Evolutionary conservation across 2,329 filamentous ascomycete species (phyloP).

Genomic region (Fusarium sp.): DNA sequence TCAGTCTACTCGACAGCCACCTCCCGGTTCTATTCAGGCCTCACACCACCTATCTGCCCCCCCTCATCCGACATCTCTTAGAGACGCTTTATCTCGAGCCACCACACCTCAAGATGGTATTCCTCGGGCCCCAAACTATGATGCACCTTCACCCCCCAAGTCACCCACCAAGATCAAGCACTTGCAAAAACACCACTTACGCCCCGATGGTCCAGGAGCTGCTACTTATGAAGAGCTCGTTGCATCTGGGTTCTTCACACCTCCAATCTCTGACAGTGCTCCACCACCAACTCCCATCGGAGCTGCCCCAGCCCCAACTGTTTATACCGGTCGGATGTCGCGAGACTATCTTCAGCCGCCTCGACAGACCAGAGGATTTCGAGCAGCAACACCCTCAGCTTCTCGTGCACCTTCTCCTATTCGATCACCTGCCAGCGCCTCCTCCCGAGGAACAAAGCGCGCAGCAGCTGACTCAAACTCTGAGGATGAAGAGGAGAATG

Average conservation of each 20-base stretch:
- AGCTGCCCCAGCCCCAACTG: constrained; percentile 36
- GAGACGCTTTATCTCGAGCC: constrained; percentile 27
- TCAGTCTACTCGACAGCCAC: constrained; percentile 63
- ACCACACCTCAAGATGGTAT: constrained; percentile 23
- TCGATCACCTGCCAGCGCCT: constrained; percentile 50
- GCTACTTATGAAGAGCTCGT: constrained; percentile 43
- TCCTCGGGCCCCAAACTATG: constrained; percentile 4
- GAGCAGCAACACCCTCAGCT: constrained; percentile 34
- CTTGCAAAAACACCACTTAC: constrained; percentile 14
- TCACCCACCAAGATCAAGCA: constrained; percentile 27
- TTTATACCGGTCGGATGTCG: constrained; percentile 25
- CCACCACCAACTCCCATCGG: constrained; percentile 25
- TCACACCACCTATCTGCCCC: constrained; percentile 13
- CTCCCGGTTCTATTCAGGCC: constrained; percentile 27
- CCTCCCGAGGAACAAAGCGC: constrained; percentile 63
- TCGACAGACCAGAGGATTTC: constrained; percentile 45
- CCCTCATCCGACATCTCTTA: constrained; percentile 8
- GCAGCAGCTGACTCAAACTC: constrained; percentile 51
- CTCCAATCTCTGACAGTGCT: constrained; percentile 32
- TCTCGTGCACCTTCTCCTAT: constrained; percentile 38
- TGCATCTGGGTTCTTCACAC: constrained; percentile 41
- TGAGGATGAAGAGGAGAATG: constrained; percentile 47
- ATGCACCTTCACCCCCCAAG: constrained; percentile 25
- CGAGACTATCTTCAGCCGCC: constrained; percentile 31
- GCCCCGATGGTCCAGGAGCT: constrained; percentile 23